Evolutionary conservation across 768 basidiomycete genomes (phyloP), one percentile per base, ranked within the genome.

Genomic region (Krasilnikovozyma curviuscula): DNA sequence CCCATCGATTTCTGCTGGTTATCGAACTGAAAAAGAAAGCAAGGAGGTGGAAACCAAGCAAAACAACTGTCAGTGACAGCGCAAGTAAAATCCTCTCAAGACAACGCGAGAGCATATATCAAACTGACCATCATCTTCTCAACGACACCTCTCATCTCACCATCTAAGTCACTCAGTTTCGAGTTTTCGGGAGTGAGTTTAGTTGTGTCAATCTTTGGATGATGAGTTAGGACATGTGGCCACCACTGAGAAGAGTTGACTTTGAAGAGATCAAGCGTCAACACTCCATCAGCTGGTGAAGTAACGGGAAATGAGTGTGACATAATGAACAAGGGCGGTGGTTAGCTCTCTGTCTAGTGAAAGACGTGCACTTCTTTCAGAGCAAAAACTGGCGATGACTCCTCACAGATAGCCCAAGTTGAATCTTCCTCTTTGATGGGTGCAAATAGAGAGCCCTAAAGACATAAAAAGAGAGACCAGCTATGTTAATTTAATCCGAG

Each of bases 41-140:
- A 31, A 27, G 39, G 7, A 50, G 53, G 41, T 18, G 5, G 19
- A 50, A 48, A 40, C 14, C 31, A 23, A 23, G n/a, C 28, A 1
- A 31, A 45, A 14, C 3, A 18, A 8, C 18, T 29, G 23, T 38
- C 37, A 31, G 27, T 29, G 19, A 27, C 44, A 16, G 19, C 7
- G 23, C 16, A 16, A 18, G 16, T 40, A 30, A 19, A 16, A 40
- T 7, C 9, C 43, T 38, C 12, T 27, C 18, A 21, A 33, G 24
- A 23, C 3, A 7, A 41, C 16, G 7, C n/a, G n/a, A 3, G 8
- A 28, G 14, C 24, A 1, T 21, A 10, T 9, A 40, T 7, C 0
- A 10, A 14, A 65, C 80, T 57, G 67, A 91, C 91, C 91, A 98
- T 97, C 93, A 98, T 98, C 71, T 98, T 98, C 66, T 98, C 93